Base-by-base conservation (phyloP, 2,329 filamentous ascomycete genomes). In the Fusarium bactridioides region DNA sequence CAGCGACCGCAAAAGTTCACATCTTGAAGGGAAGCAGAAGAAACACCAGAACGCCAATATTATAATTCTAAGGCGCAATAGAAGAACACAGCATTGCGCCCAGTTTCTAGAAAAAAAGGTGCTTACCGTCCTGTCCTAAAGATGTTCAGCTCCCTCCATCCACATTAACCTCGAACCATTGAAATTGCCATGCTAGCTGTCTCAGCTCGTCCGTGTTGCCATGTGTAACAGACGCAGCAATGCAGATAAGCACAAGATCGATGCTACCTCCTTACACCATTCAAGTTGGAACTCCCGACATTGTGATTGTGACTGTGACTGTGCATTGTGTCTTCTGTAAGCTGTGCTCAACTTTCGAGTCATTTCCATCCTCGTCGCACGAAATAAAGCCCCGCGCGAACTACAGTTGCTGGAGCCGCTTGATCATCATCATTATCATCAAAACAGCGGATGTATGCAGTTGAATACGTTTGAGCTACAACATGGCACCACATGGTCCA, bases 401-500 rank as follows among this genome's bases (percentile, higher is more conserved):
- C 35, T 53, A 44, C 61, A 33, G 29, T 53, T n/a, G 40, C 27
- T 54, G 38, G 55, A 67, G 55, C 59, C 43, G 61, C 55, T 31
- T 38, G 21, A 45, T 60, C 16, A 29, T 60, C 43, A 67, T 58
- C 48, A 33, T 60, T 38, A 67, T 58, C 48, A 44, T 62, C 29
- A 16, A 60, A 40, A 31, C 31, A 29, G 54, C 29, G 66, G 64
- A 64, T 60, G 43, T 27, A 59, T 60, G 55, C 59, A 50, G 37
- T 40, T n/a, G 25, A 43, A 12, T 66, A 38, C 23, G 33, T 62
- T 62, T 33, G 40, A 56, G 40, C 50, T 70, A 59, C 44, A 55
- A 48, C 50, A 70, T 70, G 63, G 70, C 63, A 74, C 73, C 67
- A 68, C 67, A 73, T 64, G 47, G 51, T 31, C 40, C 59, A 61